Evolutionary conservation across 1,139 yeast species (phyloP), one percentile per base, ranked within the genome.

Genomic region (Diutina ranongensis): DNA sequence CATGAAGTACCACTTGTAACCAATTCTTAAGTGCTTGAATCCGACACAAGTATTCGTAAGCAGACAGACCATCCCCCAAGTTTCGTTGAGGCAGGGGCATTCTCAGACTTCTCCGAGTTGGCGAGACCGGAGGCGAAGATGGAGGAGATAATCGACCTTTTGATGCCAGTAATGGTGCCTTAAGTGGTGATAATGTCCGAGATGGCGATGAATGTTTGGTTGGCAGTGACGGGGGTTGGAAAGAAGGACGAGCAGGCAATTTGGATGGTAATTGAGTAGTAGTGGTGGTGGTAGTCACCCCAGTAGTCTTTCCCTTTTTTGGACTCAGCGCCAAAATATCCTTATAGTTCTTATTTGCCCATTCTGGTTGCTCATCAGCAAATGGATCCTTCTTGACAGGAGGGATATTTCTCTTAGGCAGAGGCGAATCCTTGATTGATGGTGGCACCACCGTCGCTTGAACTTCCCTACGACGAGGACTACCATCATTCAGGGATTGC

Each of bases 21-120:
- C 74, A 68, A 40, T 71, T 71, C 59, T 86, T 87, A 21, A 94
- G 88, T 55, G 94, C 96, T 36, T 80, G 79, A 31, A 92, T 80
- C 53, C 96, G 80, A 59, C 97, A 92, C 35, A 92, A 71, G 57
- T 87, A 92, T 57, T 88, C 95, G 55, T 87, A 86, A 0, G 73
- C 75, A n/a, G 42, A 32, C 32, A 25, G 33, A 7, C 42, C 42
- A 18, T 38, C 42, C 5, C 42, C 42, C 19, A 21, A 12, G 8
- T 22, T 25, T 31, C 42, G 42, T 16, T n/a, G 31, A 3, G 33
- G 32, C 32, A 25, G 40, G 28, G 28, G 12, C 28, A 13, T 27
- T 7, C 20, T 25, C 20, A n/a, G n/a, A 10, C 32, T 25, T 15
- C 20, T 8, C 3, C 42, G 42, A 18, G 28, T 38, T 2, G 42